These are phyloP conservation scores for Fusarium sp. DNA, from an alignment of 2,329 filamentous ascomycete genomes.

Conservation along the genomic window DNA sequence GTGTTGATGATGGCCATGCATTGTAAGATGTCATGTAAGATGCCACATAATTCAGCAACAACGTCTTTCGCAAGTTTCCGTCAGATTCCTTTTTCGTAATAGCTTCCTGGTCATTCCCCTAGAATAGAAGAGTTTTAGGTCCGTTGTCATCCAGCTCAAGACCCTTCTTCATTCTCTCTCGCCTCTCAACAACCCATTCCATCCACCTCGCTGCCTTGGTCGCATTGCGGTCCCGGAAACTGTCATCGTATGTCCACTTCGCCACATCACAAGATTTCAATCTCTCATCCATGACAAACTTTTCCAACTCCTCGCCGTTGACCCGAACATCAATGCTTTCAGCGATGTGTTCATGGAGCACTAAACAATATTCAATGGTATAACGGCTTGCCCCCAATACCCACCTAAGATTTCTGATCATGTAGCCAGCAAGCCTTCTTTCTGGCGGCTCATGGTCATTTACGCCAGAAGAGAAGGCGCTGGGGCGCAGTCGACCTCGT, in stretches of 20 bases:
- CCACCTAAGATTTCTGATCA: background rate
- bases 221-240: background rate
- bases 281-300: background rate
- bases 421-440: background rate
- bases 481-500: too few species aligned
- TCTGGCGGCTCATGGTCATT: background rate
- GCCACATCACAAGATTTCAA: background rate
- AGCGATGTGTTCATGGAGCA: background rate
- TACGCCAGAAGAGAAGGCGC: too few species aligned
- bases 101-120: background rate
- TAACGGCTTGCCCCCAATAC: background rate
- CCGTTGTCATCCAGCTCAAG: background rate
- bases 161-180: background rate
- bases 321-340: background rate
- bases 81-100: background rate
- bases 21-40: too few species aligned
- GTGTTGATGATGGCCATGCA: too few species aligned
- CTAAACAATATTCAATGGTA: background rate
- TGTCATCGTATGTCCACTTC: background rate
- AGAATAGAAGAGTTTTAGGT: accelerated
- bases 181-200: background rate
- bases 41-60: too few species aligned
- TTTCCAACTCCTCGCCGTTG: background rate
- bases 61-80: too few species aligned
- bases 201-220: background rate